phyloP scores from a whole-genome alignment of 768 basidiomycete genomes.

The Phaeotremella fagi region DNA sequence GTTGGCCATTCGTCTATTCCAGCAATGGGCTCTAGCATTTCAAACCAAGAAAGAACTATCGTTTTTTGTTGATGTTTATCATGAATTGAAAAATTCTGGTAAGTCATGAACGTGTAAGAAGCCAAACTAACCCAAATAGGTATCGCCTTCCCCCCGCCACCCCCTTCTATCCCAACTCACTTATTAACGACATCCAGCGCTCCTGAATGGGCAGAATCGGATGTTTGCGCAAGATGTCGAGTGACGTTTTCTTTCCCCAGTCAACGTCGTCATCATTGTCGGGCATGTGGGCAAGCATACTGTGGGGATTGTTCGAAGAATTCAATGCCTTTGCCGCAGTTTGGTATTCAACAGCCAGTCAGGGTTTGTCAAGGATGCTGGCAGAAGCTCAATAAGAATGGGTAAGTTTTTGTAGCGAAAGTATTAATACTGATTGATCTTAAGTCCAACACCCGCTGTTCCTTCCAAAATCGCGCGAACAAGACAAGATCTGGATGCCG shows the following conservation, averaged over 20 bases:
- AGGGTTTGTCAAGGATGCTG: slow-evolving; percentile 89
- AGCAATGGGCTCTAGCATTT: slow-evolving; percentile 90
- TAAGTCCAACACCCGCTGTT: slow-evolving; percentile 35
- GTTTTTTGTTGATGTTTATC: slow-evolving; percentile 78
- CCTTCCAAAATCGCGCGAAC: slow-evolving; percentile 53
- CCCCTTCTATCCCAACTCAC: slow-evolving; percentile 26
- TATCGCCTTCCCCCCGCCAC: slow-evolving; percentile 39
- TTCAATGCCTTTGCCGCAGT: slow-evolving; percentile 77
- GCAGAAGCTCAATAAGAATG: slow-evolving; percentile 56
- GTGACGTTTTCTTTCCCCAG: slow-evolving; percentile 90
- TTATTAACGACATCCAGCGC: slow-evolving; percentile 51
- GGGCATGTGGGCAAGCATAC: slow-evolving; percentile 95
- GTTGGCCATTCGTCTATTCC: slow-evolving; percentile 70
- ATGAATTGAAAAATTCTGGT: slow-evolving; percentile 71
- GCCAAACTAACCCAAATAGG: slow-evolving; percentile 14
- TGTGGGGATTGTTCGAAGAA: slow-evolving; percentile 90
- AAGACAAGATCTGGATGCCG: slow-evolving; percentile 65
- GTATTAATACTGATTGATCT: background rate
- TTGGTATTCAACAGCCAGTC: slow-evolving; percentile 86
- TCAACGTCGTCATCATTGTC: slow-evolving; percentile 95
- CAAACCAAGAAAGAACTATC: slow-evolving; percentile 68
- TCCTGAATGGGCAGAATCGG: slow-evolving; percentile 96
- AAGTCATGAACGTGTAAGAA: slow-evolving; percentile 59
- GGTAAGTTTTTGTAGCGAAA: background rate
- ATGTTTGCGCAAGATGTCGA: slow-evolving; percentile 87